A percentile compares a stretch with the other conserved stretches of the same genome.
These are phyloP conservation scores for Hansenula anomala DNA, from an alignment of 1,139 yeast species.

Conservation along the genomic window DNA sequence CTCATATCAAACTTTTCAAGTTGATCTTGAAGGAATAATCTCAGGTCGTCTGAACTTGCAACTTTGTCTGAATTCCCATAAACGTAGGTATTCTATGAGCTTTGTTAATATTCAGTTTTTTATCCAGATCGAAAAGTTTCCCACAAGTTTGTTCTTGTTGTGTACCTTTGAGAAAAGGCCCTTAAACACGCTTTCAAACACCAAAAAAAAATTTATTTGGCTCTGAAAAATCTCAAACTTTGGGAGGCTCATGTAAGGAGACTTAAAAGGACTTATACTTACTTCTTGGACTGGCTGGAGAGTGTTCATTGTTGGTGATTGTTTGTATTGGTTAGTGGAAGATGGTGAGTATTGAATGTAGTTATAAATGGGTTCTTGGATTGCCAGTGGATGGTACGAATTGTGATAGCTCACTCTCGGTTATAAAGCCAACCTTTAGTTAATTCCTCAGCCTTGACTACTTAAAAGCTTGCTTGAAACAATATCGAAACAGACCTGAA, in stretches of 20 bases:
- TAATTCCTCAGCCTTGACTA: too few relatives aligned
- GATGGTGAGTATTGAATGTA: too few relatives aligned
- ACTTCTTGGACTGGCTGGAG: not conserved
- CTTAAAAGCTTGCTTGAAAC: too few relatives aligned
- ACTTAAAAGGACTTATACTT: not conserved
- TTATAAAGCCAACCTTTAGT: too few relatives aligned
- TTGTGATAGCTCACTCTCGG: too few relatives aligned
- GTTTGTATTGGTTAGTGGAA: not conserved
- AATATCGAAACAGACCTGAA: too few relatives aligned
- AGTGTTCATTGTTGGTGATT: not conserved
- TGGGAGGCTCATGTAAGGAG: not conserved
- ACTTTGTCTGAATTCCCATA: not conserved
- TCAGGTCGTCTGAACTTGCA: conserved; percentile 3
- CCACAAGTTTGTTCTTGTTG: not conserved
- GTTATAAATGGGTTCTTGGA: too few relatives aligned
- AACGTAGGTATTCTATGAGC: not conserved
- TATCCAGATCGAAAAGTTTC: not conserved
- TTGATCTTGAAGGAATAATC: not conserved
- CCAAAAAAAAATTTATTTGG: too few relatives aligned
- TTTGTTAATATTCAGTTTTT: too few relatives aligned
- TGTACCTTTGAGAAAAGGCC: not conserved
- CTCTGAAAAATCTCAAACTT: too few relatives aligned
- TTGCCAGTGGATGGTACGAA: too few relatives aligned
- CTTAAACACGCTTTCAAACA: too few relatives aligned
- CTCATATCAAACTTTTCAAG: conserved; percentile 3